Evolutionary conservation across 345 rosid genomes (phyloP).

Genomic region (Citrus reticulata): DNA sequence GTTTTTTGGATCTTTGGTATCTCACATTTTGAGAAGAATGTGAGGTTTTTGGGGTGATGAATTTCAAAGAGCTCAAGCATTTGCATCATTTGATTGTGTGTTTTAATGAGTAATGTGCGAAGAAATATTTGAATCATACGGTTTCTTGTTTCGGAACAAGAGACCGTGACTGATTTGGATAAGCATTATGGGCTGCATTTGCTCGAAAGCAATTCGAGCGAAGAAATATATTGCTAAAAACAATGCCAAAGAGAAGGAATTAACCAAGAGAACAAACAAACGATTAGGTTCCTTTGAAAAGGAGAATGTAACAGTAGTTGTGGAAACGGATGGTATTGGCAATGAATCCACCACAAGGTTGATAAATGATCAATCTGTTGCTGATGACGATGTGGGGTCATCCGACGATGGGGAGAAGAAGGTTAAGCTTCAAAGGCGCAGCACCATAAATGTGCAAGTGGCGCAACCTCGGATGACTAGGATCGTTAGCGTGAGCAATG

Average conservation of each 20-base stretch:
- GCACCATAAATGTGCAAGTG: constrained; percentile 14
- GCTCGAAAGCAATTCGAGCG: constrained; percentile 64
- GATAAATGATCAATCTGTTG: constrained; percentile 28
- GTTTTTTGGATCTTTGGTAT: background rate
- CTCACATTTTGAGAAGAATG: background rate
- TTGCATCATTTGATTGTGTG: background rate
- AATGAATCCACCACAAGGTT: constrained; percentile 37
- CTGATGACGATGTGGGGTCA: constrained; percentile 17
- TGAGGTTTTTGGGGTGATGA: background rate
- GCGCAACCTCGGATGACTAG: constrained; percentile 34
- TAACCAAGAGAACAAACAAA: constrained; percentile 30
- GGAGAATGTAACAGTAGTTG: constrained; percentile 30
- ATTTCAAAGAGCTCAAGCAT: background rate
- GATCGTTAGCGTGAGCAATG: constrained; percentile 44
- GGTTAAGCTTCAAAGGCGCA: constrained; percentile 27
- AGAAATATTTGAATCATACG: constrained; percentile 8
- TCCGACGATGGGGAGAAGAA: constrained; percentile 39
- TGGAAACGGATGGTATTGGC: constrained; percentile 26
- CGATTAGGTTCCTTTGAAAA: constrained; percentile 31
- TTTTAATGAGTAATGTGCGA: background rate
- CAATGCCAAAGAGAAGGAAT: constrained; percentile 28
- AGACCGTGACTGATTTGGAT: constrained; percentile 12
- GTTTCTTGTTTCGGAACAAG: constrained; percentile 29
- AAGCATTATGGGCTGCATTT: constrained; percentile 75
- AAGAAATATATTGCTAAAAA: constrained; percentile 23